A percentile compares a stretch with the other conserved stretches of the same genome.
Evolutionary conservation across 2,329 filamentous ascomycete genomes (phyloP).

Genomic region (Byssothecium circinans): DNA sequence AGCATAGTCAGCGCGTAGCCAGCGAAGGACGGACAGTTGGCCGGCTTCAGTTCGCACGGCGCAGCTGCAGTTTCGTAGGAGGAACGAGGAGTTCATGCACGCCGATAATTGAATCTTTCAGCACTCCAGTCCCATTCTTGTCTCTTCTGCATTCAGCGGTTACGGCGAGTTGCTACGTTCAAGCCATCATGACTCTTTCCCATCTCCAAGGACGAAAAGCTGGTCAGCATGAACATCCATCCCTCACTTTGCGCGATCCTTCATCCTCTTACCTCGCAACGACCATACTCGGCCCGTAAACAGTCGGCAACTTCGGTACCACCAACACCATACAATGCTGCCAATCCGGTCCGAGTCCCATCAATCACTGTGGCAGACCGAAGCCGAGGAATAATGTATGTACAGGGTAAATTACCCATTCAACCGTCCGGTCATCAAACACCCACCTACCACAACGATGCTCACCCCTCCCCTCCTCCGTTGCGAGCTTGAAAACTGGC

Average conservation of each 20-base stretch:
- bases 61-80: neutral
- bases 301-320: slow-evolving; percentile 1
- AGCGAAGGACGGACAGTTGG: neutral
- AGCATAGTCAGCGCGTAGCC: slow-evolving; percentile 5
- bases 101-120: too few relatives aligned
- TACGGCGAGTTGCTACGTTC: neutral
- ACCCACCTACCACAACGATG: neutral
- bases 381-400: neutral
- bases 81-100: too few relatives aligned
- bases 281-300: slow-evolving; percentile 2
- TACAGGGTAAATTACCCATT: slow-evolving; percentile 1
- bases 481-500: neutral
- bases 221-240: neutral
- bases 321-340: neutral
- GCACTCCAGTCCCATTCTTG: neutral
- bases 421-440: slow-evolving; percentile 5
- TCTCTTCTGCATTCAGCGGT: neutral
- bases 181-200: neutral
- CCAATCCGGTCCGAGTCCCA: slow-evolving; percentile 2
- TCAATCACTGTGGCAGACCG: too few relatives aligned
- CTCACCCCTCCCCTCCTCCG: neutral
- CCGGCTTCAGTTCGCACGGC: neutral
- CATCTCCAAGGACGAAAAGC: too few relatives aligned
- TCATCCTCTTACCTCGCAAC: neutral
- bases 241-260: neutral